Evolutionary conservation across 2,329 filamentous ascomycete genomes (phyloP).

Genomic region (Penicillium hesseltinei): DNA sequence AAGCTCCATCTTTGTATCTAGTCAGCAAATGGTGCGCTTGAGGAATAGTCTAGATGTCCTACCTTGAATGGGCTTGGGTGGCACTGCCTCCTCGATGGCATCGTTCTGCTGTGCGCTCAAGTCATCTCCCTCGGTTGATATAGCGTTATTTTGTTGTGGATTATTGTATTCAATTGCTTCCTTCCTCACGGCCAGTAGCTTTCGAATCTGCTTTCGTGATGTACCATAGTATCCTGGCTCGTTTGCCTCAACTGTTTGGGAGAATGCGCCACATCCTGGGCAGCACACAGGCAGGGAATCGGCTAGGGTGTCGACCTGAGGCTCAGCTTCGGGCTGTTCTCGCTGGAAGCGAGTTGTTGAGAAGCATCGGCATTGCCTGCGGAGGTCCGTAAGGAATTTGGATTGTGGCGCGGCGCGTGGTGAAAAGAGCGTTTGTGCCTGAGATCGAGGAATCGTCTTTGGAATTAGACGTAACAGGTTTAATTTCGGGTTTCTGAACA

Average conservation of each 20-base stretch:
- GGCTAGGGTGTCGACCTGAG: conserved; percentile 14
- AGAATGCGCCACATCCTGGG: conserved; percentile 62
- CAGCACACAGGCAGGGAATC: conserved; percentile 52
- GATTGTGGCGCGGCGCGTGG: background rate
- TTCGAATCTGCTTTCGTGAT: conserved; percentile 49
- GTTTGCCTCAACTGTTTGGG: conserved; percentile 54
- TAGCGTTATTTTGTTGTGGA: conserved; percentile 17
- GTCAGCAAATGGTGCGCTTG: background rate
- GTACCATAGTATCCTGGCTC: conserved; percentile 59
- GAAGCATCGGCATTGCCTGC: conserved; percentile 18
- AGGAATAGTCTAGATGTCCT: background rate
- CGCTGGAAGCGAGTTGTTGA: conserved; percentile 16
- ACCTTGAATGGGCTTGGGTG: conserved; percentile 19
- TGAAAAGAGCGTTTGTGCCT: background rate
- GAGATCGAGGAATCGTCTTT: background rate
- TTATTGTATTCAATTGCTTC: conserved; percentile 10
- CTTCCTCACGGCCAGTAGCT: conserved; percentile 28
- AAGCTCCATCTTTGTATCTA: conserved; percentile 18
- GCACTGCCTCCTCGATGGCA: background rate
- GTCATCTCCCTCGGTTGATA: conserved; percentile 5
- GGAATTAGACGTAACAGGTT: background rate
- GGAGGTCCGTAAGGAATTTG: background rate
- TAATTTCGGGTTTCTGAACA: conserved; percentile 18
- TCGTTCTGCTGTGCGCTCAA: background rate
- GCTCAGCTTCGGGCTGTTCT: conserved; percentile 11